Evolutionary conservation across 2,329 filamentous ascomycete genomes (phyloP).

Genomic region (Fusarium haematococcum): DNA sequence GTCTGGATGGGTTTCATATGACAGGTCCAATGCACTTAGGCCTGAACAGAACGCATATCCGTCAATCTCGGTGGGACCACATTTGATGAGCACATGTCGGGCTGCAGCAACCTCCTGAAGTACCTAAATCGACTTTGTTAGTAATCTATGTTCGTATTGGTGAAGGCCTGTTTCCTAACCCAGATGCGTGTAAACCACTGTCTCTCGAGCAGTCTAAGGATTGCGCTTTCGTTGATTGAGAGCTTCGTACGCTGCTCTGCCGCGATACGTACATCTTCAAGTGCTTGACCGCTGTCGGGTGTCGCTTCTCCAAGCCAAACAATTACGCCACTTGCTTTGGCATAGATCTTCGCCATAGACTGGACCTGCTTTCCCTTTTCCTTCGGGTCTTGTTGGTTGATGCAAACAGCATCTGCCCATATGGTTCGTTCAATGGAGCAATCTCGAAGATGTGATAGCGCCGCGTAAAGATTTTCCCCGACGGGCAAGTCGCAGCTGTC

Average conservation of each 20-base stretch:
- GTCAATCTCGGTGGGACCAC: background rate
- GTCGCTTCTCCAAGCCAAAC: background rate
- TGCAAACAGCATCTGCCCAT: background rate
- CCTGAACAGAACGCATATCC: background rate
- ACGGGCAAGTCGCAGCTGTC: background rate
- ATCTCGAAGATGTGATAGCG: background rate
- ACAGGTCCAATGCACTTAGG: background rate
- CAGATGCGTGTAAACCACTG: background rate
- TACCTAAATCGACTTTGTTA: background rate
- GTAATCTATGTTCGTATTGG: background rate
- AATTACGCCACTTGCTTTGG: background rate
- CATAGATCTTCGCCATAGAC: background rate
- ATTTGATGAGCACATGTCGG: background rate
- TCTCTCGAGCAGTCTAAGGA: background rate
- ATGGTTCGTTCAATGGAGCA: background rate
- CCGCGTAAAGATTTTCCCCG: background rate
- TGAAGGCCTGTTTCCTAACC: background rate
- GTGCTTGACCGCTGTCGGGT: background rate
- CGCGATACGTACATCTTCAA: background rate
- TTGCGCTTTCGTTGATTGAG: background rate
- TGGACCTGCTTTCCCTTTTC: background rate
- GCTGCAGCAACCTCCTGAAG: background rate
- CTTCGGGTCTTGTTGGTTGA: background rate
- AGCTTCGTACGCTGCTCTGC: background rate
- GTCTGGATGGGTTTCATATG: background rate